A percentile compares a stretch with the other conserved stretches of the same genome.
These are phyloP conservation scores for Ophiostoma tasmaniense DNA, from an alignment of 2,329 filamentous ascomycete species.

Conservation along the genomic window DNA sequence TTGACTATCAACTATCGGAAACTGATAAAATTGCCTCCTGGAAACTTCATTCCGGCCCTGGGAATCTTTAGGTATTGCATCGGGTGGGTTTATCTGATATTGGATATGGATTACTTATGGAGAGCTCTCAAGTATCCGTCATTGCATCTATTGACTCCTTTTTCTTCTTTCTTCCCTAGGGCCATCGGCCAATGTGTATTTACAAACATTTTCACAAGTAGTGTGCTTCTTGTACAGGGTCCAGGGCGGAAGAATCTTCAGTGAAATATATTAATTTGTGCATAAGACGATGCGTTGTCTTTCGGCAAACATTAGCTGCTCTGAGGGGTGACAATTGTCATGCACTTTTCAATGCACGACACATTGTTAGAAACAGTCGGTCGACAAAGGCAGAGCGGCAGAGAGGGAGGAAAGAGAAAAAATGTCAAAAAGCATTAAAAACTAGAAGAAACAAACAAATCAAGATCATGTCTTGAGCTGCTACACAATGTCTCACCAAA, in stretches of 20 bases:
- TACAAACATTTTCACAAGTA: background rate
- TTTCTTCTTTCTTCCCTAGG: background rate
- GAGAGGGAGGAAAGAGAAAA: background rate
- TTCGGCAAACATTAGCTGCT: background rate
- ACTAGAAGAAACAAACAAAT: background rate
- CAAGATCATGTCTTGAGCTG: background rate
- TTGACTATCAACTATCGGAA: background rate
- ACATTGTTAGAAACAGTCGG: background rate
- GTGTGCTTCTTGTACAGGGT: background rate
- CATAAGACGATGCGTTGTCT: background rate
- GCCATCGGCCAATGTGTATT: background rate
- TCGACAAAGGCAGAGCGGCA: background rate
- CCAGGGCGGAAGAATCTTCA: constrained; percentile 1
- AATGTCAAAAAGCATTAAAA: background rate
- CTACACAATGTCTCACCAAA: background rate
- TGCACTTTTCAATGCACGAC: background rate
- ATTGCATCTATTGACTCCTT: background rate
- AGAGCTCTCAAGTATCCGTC: background rate
- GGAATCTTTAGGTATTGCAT: background rate
- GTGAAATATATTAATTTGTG: background rate
- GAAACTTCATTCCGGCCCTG: background rate
- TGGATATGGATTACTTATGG: background rate
- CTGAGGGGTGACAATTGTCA: background rate
- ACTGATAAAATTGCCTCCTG: background rate
- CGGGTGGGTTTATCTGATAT: background rate